These are phyloP conservation scores for Entomophthora muscae DNA, from an alignment of 371 early-diverging fungal species.

Conservation along the genomic window DNA sequence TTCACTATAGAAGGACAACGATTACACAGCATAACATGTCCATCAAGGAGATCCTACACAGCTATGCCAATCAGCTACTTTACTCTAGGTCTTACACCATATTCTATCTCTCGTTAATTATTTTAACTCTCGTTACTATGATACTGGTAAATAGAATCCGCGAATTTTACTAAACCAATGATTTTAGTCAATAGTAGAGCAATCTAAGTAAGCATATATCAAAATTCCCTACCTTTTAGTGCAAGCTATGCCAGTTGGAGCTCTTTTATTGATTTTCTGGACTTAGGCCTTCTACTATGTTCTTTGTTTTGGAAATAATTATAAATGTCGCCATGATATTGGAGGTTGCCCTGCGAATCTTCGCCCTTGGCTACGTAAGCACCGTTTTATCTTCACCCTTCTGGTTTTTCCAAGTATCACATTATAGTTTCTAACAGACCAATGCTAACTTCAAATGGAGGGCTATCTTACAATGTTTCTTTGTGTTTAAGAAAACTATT, in stretches of 20 bases:
- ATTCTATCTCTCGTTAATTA: slow-evolving; percentile 1
- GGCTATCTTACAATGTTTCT: too few species aligned
- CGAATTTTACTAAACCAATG: background rate
- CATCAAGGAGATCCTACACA: slow-evolving; percentile 1
- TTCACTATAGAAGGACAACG: background rate
- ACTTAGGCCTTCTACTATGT: background rate
- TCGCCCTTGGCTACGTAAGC: slow-evolving; percentile 4
- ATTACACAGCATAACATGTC: slow-evolving; percentile 7
- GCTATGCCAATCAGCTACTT: slow-evolving; percentile 4
- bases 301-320: slow-evolving; percentile 4
- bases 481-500: background rate
- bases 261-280: background rate
- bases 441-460: too few species aligned
- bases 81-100: slow-evolving; percentile 5
- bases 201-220: background rate
- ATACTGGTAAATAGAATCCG: background rate
- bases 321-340: slow-evolving; percentile 7
- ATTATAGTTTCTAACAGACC: background rate
- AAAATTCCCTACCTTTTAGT: background rate
- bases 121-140: slow-evolving; percentile 3
- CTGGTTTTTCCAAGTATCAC: background rate
- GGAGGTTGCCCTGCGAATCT: slow-evolving; percentile 4
- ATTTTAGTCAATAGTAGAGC: slow-evolving; percentile 4
- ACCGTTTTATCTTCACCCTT: background rate
- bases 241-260: background rate